These are phyloP conservation scores for Boletus tomentosulus DNA, from an alignment of 768 basidiomycete species.

Conservation along the genomic window DNA sequence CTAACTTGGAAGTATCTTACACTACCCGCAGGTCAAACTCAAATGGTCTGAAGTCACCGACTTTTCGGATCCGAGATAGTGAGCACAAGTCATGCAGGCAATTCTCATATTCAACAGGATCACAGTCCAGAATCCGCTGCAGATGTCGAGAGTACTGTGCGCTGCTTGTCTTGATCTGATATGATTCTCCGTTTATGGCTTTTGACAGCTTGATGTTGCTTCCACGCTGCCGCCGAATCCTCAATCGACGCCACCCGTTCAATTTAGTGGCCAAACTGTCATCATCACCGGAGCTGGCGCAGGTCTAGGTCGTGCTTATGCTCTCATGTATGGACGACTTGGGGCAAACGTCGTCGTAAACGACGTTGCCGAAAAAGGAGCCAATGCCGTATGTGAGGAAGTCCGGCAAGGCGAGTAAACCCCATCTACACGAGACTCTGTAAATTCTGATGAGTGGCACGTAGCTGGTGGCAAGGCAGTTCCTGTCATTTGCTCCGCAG, in stretches of 20 bases:
- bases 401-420: slow-evolving; percentile 61
- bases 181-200: neutral
- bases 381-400: slow-evolving; percentile 82
- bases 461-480: slow-evolving; percentile 86
- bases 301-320: slow-evolving; percentile 89
- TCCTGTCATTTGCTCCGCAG: slow-evolving; percentile 79
- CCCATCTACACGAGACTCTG: neutral
- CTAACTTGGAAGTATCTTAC: neutral
- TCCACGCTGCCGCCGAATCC: slow-evolving; percentile 59
- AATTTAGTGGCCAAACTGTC: slow-evolving; percentile 86
- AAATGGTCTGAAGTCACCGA: slow-evolving; percentile 81
- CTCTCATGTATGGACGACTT: slow-evolving; percentile 84
- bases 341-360: slow-evolving; percentile 98
- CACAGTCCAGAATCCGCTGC: slow-evolving; percentile 59
- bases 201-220: slow-evolving; percentile 56
- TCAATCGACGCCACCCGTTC: slow-evolving; percentile 65
- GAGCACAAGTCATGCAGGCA: slow-evolving; percentile 24
- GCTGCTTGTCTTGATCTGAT: neutral
- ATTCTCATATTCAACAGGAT: slow-evolving; percentile 1
- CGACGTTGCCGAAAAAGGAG: slow-evolving; percentile 85
- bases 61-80: slow-evolving; percentile 71
- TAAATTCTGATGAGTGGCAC: neutral
- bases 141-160: slow-evolving; percentile 59
- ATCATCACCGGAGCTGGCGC: slow-evolving; percentile 94
- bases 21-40: slow-evolving; percentile 57